phyloP scores from a whole-genome alignment of 768 basidiomycete genomes.

The Trametes cinnabarina region DNA sequence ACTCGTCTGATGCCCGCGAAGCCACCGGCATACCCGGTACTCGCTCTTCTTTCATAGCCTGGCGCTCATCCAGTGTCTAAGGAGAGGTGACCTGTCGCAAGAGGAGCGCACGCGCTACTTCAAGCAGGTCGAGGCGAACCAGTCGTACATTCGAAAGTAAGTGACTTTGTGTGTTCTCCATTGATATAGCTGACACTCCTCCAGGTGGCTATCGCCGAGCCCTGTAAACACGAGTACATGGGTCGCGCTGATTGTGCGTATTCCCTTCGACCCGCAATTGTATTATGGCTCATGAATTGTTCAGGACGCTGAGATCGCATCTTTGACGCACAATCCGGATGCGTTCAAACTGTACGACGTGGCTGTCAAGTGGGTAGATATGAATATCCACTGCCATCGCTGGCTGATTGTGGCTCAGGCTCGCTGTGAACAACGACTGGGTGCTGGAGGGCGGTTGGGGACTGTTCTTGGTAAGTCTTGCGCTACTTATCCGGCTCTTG shows the following conservation, averaged over 20 bases:
- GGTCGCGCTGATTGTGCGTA: slow-evolving; percentile 60
- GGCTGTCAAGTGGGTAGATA: slow-evolving; percentile 60
- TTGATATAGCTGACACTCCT: not conserved
- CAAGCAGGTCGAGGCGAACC: slow-evolving; percentile 58
- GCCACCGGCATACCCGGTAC: slow-evolving; percentile 69
- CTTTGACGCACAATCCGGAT: slow-evolving; percentile 51
- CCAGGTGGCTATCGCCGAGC: slow-evolving; percentile 67
- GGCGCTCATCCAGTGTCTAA: slow-evolving; percentile 59
- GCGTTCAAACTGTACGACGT: slow-evolving; percentile 68
- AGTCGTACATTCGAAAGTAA: slow-evolving; percentile 58
- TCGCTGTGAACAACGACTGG: slow-evolving; percentile 69
- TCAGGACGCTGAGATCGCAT: slow-evolving; percentile 71
- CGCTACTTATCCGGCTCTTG: not conserved
- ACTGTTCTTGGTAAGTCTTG: slow-evolving; percentile 50
- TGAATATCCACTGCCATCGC: not conserved
- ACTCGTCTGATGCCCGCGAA: slow-evolving; percentile 22
- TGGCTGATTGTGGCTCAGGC: slow-evolving; percentile 33
- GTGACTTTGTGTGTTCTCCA: slow-evolving; percentile 3
- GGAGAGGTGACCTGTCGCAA: slow-evolving; percentile 40
- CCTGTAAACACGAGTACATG: slow-evolving; percentile 68
- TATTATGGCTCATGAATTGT: not conserved
- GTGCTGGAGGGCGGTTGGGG: slow-evolving; percentile 70
- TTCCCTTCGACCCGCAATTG: not conserved
- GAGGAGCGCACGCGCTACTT: slow-evolving; percentile 43
- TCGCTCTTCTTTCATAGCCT: slow-evolving; percentile 69